phyloP scores from a whole-genome alignment of 169 alveolate genomes.

The Miamiensis avidus region DNA sequence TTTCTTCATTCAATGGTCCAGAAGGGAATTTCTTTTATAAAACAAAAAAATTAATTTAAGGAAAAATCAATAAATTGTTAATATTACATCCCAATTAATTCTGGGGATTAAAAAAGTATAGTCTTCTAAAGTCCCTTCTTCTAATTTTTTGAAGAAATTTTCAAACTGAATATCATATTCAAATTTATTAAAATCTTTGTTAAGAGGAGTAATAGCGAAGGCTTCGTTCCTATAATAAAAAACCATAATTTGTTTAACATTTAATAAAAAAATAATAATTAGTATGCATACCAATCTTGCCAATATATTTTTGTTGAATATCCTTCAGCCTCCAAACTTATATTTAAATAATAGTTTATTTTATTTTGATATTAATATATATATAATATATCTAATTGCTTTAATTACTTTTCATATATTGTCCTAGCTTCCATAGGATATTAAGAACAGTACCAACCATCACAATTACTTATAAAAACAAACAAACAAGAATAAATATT shows the following conservation, averaged over 20 bases:
- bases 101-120: conserved; percentile 4
- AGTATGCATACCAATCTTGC: background rate
- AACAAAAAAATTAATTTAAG: too few species aligned
- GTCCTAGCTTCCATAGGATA: background rate
- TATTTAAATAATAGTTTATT: too few species aligned
- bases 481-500: background rate
- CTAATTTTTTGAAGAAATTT: background rate
- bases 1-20: background rate
- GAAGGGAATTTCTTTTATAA: background rate
- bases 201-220: background rate
- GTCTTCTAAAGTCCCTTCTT: conserved; percentile 1
- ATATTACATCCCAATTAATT: background rate
- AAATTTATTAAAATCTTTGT: background rate
- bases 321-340: background rate
- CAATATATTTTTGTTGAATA: background rate
- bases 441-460: background rate
- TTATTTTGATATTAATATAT: background rate
- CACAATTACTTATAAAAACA: background rate
- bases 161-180: background rate
- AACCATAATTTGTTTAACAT: too few species aligned
- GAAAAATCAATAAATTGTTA: background rate
- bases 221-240: background rate
- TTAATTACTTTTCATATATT: background rate
- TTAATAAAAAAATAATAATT: too few species aligned
- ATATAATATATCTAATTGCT: too few species aligned